These are phyloP conservation scores for Pleurotus platypus DNA, from an alignment of 768 basidiomycete genomes.

Conservation along the genomic window DNA sequence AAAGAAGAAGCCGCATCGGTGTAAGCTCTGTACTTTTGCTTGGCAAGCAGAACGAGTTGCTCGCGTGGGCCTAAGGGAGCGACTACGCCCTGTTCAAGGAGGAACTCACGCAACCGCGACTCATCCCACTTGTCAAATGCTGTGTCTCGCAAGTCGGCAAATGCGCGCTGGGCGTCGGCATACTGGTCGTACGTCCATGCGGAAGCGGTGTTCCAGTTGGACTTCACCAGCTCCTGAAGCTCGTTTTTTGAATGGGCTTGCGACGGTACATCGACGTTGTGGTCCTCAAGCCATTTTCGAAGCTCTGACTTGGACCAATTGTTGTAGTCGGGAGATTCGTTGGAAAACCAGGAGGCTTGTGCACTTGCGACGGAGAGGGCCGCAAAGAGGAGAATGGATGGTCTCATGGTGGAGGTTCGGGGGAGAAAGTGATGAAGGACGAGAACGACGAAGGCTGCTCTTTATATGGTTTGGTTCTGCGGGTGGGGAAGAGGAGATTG, in stretches of 20 bases:
- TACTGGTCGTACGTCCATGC: conserved; percentile 67
- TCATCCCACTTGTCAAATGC: conserved; percentile 86
- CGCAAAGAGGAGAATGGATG: conserved; percentile 23
- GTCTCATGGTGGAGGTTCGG: conserved; percentile 21
- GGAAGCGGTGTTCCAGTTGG: conserved; percentile 55
- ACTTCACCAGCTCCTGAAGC: conserved; percentile 45
- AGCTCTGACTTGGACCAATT: conserved; percentile 67
- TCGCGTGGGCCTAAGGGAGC: conserved; percentile 77
- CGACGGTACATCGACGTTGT: conserved; percentile 53
- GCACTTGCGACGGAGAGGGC: conserved; percentile 31
- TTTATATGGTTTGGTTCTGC: neutral
- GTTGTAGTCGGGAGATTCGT: conserved; percentile 33
- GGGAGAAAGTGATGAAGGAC: neutral
- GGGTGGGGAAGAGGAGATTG: conserved; percentile 3
- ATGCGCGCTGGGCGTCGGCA: conserved; percentile 57
- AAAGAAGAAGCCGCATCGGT: conserved; percentile 56
- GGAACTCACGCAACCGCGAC: conserved; percentile 71
- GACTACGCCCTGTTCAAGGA: conserved; percentile 85
- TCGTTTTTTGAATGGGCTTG: conserved; percentile 37
- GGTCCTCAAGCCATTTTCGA: conserved; percentile 64
- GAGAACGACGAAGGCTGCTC: neutral
- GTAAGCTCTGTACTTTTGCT: conserved; percentile 63
- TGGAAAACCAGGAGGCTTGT: conserved; percentile 53
- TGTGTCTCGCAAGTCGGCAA: conserved; percentile 53
- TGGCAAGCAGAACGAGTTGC: conserved; percentile 74